Base-by-base conservation (phyloP, 495 filamentous ascomycete species). In the Chaetomium tenue region DNA sequence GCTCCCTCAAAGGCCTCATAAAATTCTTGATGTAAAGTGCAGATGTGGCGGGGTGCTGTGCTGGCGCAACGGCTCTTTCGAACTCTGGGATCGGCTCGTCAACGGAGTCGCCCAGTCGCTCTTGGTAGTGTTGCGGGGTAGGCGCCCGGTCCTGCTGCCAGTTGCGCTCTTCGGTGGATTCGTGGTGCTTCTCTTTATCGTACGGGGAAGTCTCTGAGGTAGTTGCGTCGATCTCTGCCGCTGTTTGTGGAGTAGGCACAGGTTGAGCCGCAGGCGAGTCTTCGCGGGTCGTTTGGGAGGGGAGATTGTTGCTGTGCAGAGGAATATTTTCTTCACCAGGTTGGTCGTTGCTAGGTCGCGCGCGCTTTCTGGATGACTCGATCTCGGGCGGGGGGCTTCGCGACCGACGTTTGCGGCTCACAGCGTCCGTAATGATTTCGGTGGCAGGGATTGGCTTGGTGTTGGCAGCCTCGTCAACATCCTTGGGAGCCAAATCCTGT, bases 11-110 rank as follows among this genome's bases (percentile, higher is more conserved):
- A 18, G 94, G 94, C 48, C 94, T 86, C 87, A 95, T 92, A 52
- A 98, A 84, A 68, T 96, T 86, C 69, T 89, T 88, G 70, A 98
- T 95, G 78, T 97, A 98, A 54, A 98, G 80, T 47, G 91, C 87
- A 39, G 88, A 73, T 7, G 94, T 98, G 2, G 91, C 91, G 13
- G 89, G 85, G 77, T 98, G 94, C 28, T 89, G 75, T 5, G 93
- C 86, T 13, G 92, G 88, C 52, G 80, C 78, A 33, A 89, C 81
- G 25, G 79, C 68, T 61, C 69, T 68, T 25, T 77, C 75, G 60
- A 72, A 68, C 28, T 77, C 70, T 33, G 67, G 62, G 60, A 66
- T 61, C 4, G 22, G 42, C 50, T 65, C 65, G 30, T 65, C 54
- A 4, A 25, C 56, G 16, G 2, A 3, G n/a, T 58, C 44, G 30